Conservation (phyloP, 176 grass and related monocot species). For the Dendrocalamus sinicus region DNA sequence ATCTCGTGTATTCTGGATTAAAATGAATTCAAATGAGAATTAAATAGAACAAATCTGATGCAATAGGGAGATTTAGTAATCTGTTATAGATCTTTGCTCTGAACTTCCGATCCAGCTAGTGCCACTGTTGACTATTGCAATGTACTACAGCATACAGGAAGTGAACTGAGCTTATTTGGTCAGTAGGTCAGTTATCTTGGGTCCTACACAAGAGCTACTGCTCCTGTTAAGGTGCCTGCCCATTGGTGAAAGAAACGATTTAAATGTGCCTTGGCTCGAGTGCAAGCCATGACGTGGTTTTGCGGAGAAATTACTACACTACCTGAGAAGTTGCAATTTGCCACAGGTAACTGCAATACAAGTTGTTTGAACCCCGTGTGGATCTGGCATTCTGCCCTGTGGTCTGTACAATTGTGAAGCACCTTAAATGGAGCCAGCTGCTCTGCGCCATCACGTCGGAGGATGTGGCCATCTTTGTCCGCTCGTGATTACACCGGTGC, state of each 20-base stretch:
- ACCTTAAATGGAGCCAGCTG: background rate
- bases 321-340: background rate
- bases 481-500: too few species aligned
- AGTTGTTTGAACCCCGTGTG: background rate
- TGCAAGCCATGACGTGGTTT: background rate
- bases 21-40: background rate
- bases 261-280: constrained; percentile 18
- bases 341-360: background rate
- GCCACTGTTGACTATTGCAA: background rate
- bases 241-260: background rate
- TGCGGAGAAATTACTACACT: background rate
- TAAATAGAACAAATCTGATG: background rate
- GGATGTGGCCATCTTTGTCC: too few species aligned
- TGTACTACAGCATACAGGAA: background rate
- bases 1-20: background rate
- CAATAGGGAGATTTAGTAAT: background rate
- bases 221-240: background rate
- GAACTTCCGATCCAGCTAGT: background rate
- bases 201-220: background rate
- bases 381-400: background rate
- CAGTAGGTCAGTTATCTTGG: too few species aligned
- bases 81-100: background rate
- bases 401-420: background rate
- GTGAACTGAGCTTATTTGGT: background rate
- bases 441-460: background rate